These are phyloP conservation scores for Vitis hybrid DNA, from an alignment of 177 flowering plant genomes.

Conservation along the genomic window DNA sequence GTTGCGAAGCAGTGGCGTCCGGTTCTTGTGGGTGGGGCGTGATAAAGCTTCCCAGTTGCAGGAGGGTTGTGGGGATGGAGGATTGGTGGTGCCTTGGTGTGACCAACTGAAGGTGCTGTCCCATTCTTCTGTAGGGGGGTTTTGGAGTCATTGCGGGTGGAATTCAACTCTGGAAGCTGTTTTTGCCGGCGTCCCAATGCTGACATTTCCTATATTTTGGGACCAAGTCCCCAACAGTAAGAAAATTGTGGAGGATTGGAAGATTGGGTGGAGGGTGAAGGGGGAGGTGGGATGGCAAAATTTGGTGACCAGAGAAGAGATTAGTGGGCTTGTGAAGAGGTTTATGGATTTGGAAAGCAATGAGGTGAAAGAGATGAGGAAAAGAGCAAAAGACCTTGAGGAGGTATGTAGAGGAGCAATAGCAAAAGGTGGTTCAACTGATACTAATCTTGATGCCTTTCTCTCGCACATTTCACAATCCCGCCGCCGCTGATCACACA, in stretches of 20 bases:
- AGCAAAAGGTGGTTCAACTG: conserved; percentile 1
- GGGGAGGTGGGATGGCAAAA: neutral
- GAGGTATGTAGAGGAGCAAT: conserved; percentile 12
- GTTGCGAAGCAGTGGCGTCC: conserved; percentile 13
- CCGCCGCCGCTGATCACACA: too few species aligned
- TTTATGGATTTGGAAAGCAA: conserved; percentile 28
- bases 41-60: conserved; percentile 2
- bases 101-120: conserved; percentile 30
- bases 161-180: conserved; percentile 22
- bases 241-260: conserved; percentile 34
- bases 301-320: conserved; percentile 21
- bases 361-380: conserved; percentile 21
- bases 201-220: conserved; percentile 25
- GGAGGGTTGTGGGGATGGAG: conserved; percentile 10
- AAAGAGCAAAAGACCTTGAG: conserved; percentile 18
- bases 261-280: conserved; percentile 28
- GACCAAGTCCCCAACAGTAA: conserved; percentile 30
- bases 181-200: conserved; percentile 32
- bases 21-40: conserved; percentile 26
- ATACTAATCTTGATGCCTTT: conserved; percentile 8
- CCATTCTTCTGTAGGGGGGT: conserved; percentile 28
- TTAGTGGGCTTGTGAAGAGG: conserved; percentile 15
- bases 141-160: conserved; percentile 34
- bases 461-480: too few species aligned
- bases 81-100: conserved; percentile 26